phyloP scores from a whole-genome alignment of 768 basidiomycete genomes.

The Solioccasus polychromus region DNA sequence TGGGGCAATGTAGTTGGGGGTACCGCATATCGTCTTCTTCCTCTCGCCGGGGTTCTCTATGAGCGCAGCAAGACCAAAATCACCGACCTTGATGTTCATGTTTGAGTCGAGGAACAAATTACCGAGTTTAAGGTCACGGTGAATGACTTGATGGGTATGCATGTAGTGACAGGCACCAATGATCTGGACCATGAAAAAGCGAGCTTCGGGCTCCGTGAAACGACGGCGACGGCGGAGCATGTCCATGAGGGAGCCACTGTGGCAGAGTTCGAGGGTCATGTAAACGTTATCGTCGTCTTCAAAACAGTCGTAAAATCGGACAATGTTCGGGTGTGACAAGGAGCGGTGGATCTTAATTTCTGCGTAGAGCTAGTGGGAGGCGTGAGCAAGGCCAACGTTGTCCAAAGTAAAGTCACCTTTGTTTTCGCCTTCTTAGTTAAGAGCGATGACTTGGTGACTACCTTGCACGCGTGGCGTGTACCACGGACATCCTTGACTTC shows the following conservation, averaged over 20 bases:
- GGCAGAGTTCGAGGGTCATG: constrained; percentile 93
- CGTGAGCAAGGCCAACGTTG: constrained; percentile 2
- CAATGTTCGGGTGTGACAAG: constrained; percentile 89
- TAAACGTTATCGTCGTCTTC: constrained; percentile 96
- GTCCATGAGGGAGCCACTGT: constrained; percentile 87
- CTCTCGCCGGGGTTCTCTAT: constrained; percentile 95
- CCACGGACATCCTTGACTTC: constrained; percentile 79
- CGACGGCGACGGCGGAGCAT: constrained; percentile 83
- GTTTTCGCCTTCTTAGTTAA: constrained; percentile 97
- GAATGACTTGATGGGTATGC: constrained; percentile 95
- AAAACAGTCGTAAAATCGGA: constrained; percentile 89
- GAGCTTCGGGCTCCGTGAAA: constrained; percentile 88
- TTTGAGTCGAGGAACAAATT: constrained; percentile 88
- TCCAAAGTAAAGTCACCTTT: constrained; percentile 54
- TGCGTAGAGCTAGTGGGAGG: constrained; percentile 78
- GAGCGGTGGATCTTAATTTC: constrained; percentile 98
- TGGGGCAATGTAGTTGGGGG: constrained; percentile 98
- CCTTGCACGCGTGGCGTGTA: constrained; percentile 80
- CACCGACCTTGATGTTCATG: constrained; percentile 96
- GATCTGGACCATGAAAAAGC: constrained; percentile 91
- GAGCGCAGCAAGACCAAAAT: constrained; percentile 95
- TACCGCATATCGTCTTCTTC: constrained; percentile 99
- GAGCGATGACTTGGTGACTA: constrained; percentile 87
- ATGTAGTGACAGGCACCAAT: constrained; percentile 97
- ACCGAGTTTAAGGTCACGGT: constrained; percentile 94